Evolutionary conservation across 176 grass and related monocot genomes (phyloP).

Genomic region (Zoysia pacifica): DNA sequence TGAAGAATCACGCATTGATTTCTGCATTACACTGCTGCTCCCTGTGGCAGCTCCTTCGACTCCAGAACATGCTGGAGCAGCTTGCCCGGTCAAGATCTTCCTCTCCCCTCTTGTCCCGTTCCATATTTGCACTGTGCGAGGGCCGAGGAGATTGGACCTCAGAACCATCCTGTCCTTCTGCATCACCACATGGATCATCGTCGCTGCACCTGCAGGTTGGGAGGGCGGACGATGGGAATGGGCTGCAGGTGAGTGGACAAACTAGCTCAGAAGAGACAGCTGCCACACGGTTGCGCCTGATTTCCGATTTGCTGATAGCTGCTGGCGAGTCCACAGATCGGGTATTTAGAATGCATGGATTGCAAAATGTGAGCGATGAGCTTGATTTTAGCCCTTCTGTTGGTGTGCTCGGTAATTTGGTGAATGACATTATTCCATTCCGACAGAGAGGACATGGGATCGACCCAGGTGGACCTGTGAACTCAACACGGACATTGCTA

Average conservation of each 20-base stretch:
- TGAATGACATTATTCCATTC: slow-evolving; percentile 78
- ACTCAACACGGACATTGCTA: slow-evolving; percentile 61
- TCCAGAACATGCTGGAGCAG: slow-evolving; percentile 92
- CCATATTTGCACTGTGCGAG: slow-evolving; percentile 41
- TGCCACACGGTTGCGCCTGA: slow-evolving; percentile 69
- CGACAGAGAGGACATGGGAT: slow-evolving; percentile 95
- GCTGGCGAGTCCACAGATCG: slow-evolving; percentile 55
- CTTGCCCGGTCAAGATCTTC: slow-evolving; percentile 59
- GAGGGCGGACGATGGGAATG: slow-evolving; percentile 68
- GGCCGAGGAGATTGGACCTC: slow-evolving; percentile 51
- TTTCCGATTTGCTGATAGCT: slow-evolving; percentile 63
- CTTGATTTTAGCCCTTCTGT: slow-evolving; percentile 70
- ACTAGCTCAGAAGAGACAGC: slow-evolving; percentile 81
- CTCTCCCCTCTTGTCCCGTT: slow-evolving; percentile 64
- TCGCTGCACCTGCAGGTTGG: slow-evolving; percentile 66
- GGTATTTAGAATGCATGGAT: slow-evolving; percentile 77
- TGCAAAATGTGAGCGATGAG: slow-evolving; percentile 77
- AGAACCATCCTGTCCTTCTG: slow-evolving; percentile 49
- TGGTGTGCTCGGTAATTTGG: slow-evolving; percentile 55
- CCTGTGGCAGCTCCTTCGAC: slow-evolving; percentile 88
- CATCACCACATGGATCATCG: slow-evolving; percentile 49
- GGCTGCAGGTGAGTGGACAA: slow-evolving; percentile 78
- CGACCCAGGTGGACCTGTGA: slow-evolving; percentile 69
- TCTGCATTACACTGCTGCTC: slow-evolving; percentile 96
- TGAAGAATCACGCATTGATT: slow-evolving; percentile 67